phyloP scores from a whole-genome alignment of 805 yeast species.

The Lipomyces yamanashiensis region DNA sequence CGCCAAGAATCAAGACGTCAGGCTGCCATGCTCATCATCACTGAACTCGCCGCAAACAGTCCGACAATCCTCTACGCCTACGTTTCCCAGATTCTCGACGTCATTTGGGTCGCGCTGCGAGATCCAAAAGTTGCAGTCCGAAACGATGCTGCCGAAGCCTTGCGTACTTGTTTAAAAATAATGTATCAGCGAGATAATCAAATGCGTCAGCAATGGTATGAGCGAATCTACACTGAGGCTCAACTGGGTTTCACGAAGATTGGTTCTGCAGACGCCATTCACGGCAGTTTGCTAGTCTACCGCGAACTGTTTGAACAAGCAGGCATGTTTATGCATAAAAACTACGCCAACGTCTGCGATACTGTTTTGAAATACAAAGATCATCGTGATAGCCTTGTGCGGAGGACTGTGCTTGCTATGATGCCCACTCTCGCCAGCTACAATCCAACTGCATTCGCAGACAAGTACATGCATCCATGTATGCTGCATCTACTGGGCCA shows the following conservation, averaged over 20 bases:
- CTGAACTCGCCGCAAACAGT: constrained; percentile 82
- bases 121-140: constrained; percentile 78
- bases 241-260: constrained; percentile 54
- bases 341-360: constrained; percentile 77
- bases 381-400: constrained; percentile 71
- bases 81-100: constrained; percentile 75
- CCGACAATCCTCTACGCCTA: constrained; percentile 82
- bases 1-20: constrained; percentile 74
- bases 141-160: constrained; percentile 79
- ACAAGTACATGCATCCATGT: constrained; percentile 78
- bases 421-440: constrained; percentile 83
- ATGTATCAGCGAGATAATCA: constrained; percentile 77
- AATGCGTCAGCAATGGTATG: constrained; percentile 75
- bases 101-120: constrained; percentile 84
- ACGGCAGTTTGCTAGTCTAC: constrained; percentile 82
- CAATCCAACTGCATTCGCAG: constrained; percentile 74
- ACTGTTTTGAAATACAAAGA: constrained; percentile 74
- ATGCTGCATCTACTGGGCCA: constrained; percentile 77
- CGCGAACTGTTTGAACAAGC: constrained; percentile 75
- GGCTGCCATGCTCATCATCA: constrained; percentile 83
- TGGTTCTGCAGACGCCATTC: constrained; percentile 70
- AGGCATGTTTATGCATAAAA: constrained; percentile 71
- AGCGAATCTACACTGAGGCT: constrained; percentile 69
- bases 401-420: constrained; percentile 83
- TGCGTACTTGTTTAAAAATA: constrained; percentile 77